Base-by-base conservation (phyloP, 1,284 basidiomycete species). In the Pterula multifida region DNA sequence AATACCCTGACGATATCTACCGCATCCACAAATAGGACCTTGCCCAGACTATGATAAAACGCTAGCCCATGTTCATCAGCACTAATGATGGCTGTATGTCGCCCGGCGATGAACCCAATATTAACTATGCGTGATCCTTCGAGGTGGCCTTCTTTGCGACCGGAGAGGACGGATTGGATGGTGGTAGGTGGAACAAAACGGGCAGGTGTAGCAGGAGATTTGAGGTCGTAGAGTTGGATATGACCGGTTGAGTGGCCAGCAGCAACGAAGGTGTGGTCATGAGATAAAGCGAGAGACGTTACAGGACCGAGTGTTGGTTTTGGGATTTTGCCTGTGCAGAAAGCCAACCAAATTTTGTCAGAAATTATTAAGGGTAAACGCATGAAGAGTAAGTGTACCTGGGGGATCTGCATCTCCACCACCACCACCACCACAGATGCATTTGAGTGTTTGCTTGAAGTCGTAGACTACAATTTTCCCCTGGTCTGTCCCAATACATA, bases 41-140 rank as follows among this genome's bases (percentile, higher is more conserved):
- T 94, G 17, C 96, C 94, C 1, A 99, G 71, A 49, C 87, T 90
- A 65, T 98, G 95, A 64, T 92, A 98, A 67, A 99, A 98, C 0
- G 91, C 88, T 2, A 98, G 73, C 0, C 96, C 96, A 54, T 79
- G 71, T 53, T 94, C 89, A 63, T 98, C 96, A 1, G 91, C 90
- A 9, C 86, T 88, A 32, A 98, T 81, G 48, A 98, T 79, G 1
- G 92, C 93, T 0, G 96, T 98, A 61, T 97, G 95, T 35, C 95
- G 76, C 15, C 84, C 82, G 3, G 91, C 92, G n/a, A 98, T 80
- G 60, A 98, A 99, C 11, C 82, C 85, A 44, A 99, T 70, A 57
- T 78, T 87, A 52, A 89, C 71, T 47, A 99, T 93, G n/a, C 80
- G 75, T 1, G 87, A 86, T n/a, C 87, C 87, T 17, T 73, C 63